phyloP scores from a whole-genome alignment of 2,329 filamentous ascomycete genomes.

The Coleophoma cylindrospora region DNA sequence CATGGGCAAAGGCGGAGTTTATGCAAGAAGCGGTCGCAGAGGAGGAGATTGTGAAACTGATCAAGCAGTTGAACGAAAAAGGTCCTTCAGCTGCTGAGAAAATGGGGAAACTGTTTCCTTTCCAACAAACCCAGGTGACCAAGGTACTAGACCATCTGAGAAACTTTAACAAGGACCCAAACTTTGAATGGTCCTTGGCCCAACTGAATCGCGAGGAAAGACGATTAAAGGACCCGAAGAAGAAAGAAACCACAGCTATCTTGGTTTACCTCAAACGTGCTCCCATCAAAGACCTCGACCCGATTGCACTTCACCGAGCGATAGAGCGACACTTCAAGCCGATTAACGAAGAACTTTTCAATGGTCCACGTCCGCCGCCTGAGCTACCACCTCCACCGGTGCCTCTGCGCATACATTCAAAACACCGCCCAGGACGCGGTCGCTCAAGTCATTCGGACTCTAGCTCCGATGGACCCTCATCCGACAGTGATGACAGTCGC shows the following conservation, averaged over 20 bases:
- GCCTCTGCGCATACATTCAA: background rate
- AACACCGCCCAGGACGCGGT: background rate
- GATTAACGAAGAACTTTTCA: conserved; percentile 6
- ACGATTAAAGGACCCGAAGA: conserved; percentile 5
- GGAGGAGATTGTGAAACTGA: conserved; percentile 19
- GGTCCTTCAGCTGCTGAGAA: conserved; percentile 19
- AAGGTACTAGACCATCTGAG: conserved; percentile 20
- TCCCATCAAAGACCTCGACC: conserved; percentile 11
- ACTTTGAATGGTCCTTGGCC: conserved; percentile 23
- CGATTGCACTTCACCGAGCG: conserved; percentile 11
- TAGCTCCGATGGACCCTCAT: conserved; percentile 4
- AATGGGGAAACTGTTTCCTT: conserved; percentile 17
- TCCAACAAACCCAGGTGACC: conserved; percentile 22
- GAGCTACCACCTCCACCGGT: no score
- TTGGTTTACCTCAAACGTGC: conserved; percentile 21
- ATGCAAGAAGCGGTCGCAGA: conserved; percentile 18
- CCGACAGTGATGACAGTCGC: conserved; percentile 7
- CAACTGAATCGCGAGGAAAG: conserved; percentile 18
- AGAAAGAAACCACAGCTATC: conserved; percentile 18
- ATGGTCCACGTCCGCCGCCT: conserved; percentile 5
- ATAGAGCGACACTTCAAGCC: conserved; percentile 12
- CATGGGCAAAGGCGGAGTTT: conserved; percentile 21
- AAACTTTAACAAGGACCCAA: conserved; percentile 12
- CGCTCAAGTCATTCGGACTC: conserved; percentile 7
- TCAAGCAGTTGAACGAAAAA: conserved; percentile 19